Evolutionary conservation across 2,329 filamentous ascomycete genomes (phyloP).

Genomic region (Fusarium domesticum): DNA sequence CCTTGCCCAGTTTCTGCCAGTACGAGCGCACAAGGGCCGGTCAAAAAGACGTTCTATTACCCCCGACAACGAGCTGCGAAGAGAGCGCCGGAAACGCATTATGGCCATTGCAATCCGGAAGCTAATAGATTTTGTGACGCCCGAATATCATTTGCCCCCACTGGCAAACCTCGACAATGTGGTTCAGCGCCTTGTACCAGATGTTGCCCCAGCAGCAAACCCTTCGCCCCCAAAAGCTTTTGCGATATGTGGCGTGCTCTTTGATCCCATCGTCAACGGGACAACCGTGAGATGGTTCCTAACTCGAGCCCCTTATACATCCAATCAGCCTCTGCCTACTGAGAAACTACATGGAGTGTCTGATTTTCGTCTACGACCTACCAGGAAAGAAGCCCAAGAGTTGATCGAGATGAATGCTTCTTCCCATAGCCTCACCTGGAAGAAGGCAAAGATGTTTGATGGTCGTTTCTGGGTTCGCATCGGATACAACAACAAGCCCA

Average conservation of each 20-base stretch:
- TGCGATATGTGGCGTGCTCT: conserved; percentile 39
- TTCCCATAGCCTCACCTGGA: conserved; percentile 34
- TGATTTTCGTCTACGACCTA: conserved; percentile 15
- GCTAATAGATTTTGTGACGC: conserved; percentile 50
- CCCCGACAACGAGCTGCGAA: conserved; percentile 27
- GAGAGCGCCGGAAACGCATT: conserved; percentile 40
- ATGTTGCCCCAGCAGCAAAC: conserved; percentile 30
- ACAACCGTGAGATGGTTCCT: conserved; percentile 41
- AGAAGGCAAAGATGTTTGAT: conserved; percentile 48
- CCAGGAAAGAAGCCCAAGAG: conserved; percentile 7
- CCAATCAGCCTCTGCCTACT: conserved; percentile 34
- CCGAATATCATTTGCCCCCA: conserved; percentile 43
- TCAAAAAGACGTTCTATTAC: conserved; percentile 25
- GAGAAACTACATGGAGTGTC: conserved; percentile 24
- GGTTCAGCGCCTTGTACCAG: conserved; percentile 49
- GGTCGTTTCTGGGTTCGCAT: conserved; percentile 61
- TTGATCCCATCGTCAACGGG: conserved; percentile 32
- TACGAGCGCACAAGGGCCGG: conserved; percentile 8
- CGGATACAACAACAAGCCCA: conserved; percentile 40
- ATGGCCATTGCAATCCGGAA: conserved; percentile 47
- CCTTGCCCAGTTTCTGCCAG: conserved; percentile 43
- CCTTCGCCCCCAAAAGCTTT: conserved; percentile 38
- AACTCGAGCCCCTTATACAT: conserved; percentile 45
- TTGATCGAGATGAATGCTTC: conserved; percentile 4
- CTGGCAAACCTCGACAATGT: conserved; percentile 44